phyloP scores from a whole-genome alignment of 2,329 filamentous ascomycete genomes.

The Ceratocystis smalleyi region DNA sequence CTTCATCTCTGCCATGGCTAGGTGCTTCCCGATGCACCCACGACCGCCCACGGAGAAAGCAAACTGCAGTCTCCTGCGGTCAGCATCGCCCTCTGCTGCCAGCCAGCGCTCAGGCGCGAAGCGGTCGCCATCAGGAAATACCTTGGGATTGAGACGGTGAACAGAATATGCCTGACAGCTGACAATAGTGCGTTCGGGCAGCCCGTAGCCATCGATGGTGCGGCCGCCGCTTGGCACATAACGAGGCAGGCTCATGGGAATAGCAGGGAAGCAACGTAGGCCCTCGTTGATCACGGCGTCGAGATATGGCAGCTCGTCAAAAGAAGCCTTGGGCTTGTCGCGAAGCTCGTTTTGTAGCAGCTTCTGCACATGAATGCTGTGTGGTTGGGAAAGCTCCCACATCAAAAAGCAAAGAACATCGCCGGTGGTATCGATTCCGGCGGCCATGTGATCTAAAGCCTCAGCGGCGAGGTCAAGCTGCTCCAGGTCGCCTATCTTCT shows the following conservation, averaged over 20 bases:
- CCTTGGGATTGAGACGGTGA: constrained; percentile 42
- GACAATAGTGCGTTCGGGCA: constrained; percentile 40
- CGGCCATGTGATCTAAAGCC: constrained; percentile 56
- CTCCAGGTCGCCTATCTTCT: constrained; percentile 33
- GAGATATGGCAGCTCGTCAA: constrained; percentile 41
- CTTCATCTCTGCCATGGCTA: constrained; percentile 55
- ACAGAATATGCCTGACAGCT: constrained; percentile 47
- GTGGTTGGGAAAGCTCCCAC: constrained; percentile 51
- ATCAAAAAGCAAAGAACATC: constrained; percentile 56
- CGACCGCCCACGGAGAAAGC: constrained; percentile 50
- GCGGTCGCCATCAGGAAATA: constrained; percentile 62
- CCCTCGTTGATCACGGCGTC: constrained; percentile 50
- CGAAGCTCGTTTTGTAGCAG: constrained; percentile 38
- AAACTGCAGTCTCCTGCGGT: constrained; percentile 48
- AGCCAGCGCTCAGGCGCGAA: constrained; percentile 81
- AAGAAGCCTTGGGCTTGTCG: constrained; percentile 25
- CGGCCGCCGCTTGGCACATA: constrained; percentile 40
- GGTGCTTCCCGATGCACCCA: constrained; percentile 50
- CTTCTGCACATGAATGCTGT: constrained; percentile 35
- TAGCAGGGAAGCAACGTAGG: constrained; percentile 46
- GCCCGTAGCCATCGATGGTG: constrained; percentile 37
- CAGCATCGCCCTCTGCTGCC: constrained; percentile 53
- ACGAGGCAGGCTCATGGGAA: constrained; percentile 51
- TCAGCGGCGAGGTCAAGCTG: constrained; percentile 46
- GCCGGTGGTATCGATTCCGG: constrained; percentile 57